Evolutionary conservation across 1,284 basidiomycete genomes (phyloP), one percentile per base, ranked within the genome.

Genomic region (Trametes sp.): DNA sequence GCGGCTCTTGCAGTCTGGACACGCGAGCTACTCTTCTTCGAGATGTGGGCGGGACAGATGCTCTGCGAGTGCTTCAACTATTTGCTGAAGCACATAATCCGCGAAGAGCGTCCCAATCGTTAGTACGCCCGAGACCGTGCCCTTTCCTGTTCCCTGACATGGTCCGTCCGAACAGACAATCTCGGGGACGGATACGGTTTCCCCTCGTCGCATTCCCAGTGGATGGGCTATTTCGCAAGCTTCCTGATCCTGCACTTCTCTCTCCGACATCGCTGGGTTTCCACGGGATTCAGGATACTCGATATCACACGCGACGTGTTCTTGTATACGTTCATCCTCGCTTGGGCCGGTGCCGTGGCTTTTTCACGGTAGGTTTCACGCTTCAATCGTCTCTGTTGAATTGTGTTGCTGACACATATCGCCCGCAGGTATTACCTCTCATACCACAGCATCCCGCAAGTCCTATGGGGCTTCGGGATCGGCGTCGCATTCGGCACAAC

Each of bases 181-280:
- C 76, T 88, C 36, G 90, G 89, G 13, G 84, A 83, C 58, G 93
- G 94, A 8, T 95, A 94, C 71, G 93, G 93, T 13, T 95, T 95
- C 73, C 93, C 93, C 0, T 94, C 93, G 0, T 94, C 92, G 13
- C 93, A 95, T 72, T 92, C 91, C 72, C 93, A 95, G 75, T 95
- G 91, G 75, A 92, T 95, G 88, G 94, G 88, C 5, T 95, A 93
- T 76, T 95, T 95, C 70, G 82, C 87, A 2, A 81, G 90, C 0
- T 95, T 95, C 74, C 78, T 95, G 49, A 73, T 88, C 41, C 84
- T 87, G 70, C 94, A 95, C 75, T 75, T 95, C 56, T 84, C 84
- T 63, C 87, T 86, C 65, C 86, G 88, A 48, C 90, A 94, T 70
- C 82, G 82, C 2, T 93, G 90, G 72, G 72, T 78, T 5, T 78